Conservation (phyloP, 441 rosid species). For the Geranium incanum region DNA sequence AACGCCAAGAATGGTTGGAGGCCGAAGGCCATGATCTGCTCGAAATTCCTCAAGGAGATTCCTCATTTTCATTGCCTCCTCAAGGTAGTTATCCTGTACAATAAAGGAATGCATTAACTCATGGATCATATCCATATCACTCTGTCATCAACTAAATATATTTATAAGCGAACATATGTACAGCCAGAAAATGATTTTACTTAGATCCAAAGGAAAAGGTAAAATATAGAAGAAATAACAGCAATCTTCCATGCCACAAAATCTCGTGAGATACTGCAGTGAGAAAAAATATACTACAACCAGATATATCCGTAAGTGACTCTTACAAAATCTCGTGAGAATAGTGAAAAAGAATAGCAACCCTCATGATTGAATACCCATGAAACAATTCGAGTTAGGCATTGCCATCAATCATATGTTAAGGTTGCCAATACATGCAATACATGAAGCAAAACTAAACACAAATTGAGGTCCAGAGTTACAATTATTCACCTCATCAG, state of each 20-base stretch:
- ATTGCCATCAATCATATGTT: too few species aligned
- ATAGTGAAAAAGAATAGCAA: too few species aligned
- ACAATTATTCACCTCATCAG: too few species aligned
- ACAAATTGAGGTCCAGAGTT: too few species aligned
- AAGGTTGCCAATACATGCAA: too few species aligned
- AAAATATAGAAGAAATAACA: background rate
- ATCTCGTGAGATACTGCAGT: background rate
- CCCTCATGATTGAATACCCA: too few species aligned
- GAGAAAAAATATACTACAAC: background rate
- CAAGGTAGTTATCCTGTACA: slow-evolving; percentile 82
- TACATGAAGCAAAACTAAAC: too few species aligned
- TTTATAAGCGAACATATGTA: background rate
- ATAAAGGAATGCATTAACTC: slow-evolving; percentile 8
- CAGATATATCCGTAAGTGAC: too few species aligned
- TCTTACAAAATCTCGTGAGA: too few species aligned
- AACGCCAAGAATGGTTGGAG: slow-evolving; percentile 96
- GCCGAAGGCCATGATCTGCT: slow-evolving; percentile 71
- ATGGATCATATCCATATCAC: background rate
- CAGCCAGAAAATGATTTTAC: background rate
- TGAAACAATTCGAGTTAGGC: too few species aligned
- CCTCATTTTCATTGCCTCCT: slow-evolving; percentile 97
- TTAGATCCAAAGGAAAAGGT: background rate
- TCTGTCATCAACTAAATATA: background rate
- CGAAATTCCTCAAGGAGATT: slow-evolving; percentile 92
- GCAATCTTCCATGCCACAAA: background rate